These are phyloP conservation scores for Haberlea rhodopensis DNA, from an alignment of 257 asterid genomes.

Conservation along the genomic window DNA sequence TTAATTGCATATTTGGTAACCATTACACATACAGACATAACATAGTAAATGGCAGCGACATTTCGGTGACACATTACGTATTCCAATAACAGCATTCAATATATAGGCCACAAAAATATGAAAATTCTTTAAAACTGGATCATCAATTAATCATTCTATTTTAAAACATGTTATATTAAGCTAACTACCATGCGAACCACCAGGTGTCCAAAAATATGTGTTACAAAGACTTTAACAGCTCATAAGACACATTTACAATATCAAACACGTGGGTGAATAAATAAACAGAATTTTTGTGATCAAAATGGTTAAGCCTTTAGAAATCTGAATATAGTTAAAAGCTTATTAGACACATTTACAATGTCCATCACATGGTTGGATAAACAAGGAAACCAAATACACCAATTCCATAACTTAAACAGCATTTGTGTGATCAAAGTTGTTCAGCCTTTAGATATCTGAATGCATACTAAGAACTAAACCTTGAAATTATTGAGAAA, in stretches of 20 bases:
- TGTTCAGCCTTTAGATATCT: conserved; percentile 15
- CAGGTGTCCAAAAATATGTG: conserved; percentile 13
- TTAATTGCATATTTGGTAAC: neutral
- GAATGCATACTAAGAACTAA: conserved; percentile 8
- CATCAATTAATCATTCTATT: neutral
- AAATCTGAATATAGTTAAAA: conserved; percentile 3
- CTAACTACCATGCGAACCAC: conserved; percentile 21
- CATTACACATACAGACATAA: conserved; percentile 7
- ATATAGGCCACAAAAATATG: neutral
- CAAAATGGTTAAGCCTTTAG: conserved; percentile 11
- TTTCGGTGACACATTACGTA: conserved; percentile 6
- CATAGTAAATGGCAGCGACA: conserved; percentile 8
- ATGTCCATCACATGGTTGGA: neutral
- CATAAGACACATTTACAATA: neutral
- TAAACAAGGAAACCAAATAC: conserved; percentile 3
- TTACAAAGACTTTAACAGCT: conserved; percentile 3
- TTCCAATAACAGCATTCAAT: conserved; percentile 3
- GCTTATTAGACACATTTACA: conserved; percentile 9
- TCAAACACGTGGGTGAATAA: conserved; percentile 6
- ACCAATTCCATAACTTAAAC: conserved; percentile 1
- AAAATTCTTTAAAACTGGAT: conserved; percentile 7
- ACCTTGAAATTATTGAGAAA: neutral
- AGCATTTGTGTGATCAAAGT: conserved; percentile 1
- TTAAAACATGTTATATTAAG: neutral
- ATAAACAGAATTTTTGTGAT: conserved; percentile 1